Base-by-base conservation (phyloP, 495 filamentous ascomycete genomes). In the Neurospora hispaniola region DNA sequence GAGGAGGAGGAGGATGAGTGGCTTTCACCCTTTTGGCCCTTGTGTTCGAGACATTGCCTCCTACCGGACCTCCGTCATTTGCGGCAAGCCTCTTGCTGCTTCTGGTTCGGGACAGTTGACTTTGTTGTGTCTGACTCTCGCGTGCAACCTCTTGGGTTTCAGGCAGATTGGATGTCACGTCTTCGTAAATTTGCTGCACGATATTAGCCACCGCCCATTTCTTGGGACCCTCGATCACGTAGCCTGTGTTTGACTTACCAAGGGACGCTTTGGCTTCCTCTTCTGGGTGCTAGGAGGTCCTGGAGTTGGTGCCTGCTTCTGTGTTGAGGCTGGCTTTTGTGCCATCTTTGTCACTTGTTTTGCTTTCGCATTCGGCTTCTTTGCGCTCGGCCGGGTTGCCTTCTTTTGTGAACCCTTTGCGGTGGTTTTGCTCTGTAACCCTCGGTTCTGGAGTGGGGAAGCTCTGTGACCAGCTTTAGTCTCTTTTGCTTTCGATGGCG, bases 191-290 rank as follows among this genome's bases (percentile, higher is more conserved):
- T 75, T 76, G 76, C 76, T 78, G 31, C n/a, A 16, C 5, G 20
- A 4, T n/a, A 59, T 78, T 9, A 76, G 70, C 66, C 54, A 8
- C 10, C 0, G 23, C 14, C 1, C 4, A 41, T 69, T 14, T 35
- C 12, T 20, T 12, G n/a, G 23, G 43, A 39, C 2, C 39, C 1
- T 38, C 4, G 14, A 3, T 14, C 23, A 35, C 14, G 12, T 12
- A 14, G 0, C 9, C 27, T 31, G 35, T 66, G 54, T 12, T 14
- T 27, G 54, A 70, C 76, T 42, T 73, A 76, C 76, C 70, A 76
- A 42, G 12, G 76, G 75, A 35, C 42, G 71, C 70, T 78, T 78
- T 18, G 76, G 72, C 41, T 72, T 78, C 41, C 76, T 72, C 38
- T 69, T 78, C 12, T 66, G 54, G 18, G 54, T 66, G 54, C 27